Conservation (phyloP, 202 grass and related monocot genomes). For the Schoenoplectus triqueter region DNA sequence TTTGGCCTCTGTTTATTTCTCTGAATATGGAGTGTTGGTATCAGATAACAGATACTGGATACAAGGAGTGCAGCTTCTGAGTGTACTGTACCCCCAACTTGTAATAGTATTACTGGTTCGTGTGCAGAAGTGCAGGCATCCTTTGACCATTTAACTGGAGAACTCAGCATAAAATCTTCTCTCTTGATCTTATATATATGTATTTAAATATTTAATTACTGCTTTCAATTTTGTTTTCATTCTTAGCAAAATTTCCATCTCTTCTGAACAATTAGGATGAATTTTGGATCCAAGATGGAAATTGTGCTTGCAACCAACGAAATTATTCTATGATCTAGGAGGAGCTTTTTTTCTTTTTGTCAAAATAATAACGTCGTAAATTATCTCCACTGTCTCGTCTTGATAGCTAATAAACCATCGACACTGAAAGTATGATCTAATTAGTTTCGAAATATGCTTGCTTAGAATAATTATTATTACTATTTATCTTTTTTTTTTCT, state of each 20-base stretch:
- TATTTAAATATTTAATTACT: not conserved
- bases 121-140: slow-evolving; percentile 50
- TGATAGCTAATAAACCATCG: no score
- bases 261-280: slow-evolving; percentile 3
- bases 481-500: no score
- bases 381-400: no score
- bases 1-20: not conserved
- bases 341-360: no score
- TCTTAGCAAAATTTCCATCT: not conserved
- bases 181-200: not conserved
- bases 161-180: slow-evolving; percentile 46
- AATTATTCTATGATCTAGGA: no score
- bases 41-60: slow-evolving; percentile 85
- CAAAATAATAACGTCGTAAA: no score
- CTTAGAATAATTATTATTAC: no score
- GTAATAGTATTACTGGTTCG: slow-evolving; percentile 29
- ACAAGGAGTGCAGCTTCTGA: slow-evolving; percentile 79
- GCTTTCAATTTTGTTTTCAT: not conserved
- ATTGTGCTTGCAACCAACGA: not conserved
- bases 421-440: no score
- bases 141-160: slow-evolving; percentile 58
- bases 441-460: no score
- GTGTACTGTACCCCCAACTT: slow-evolving; percentile 44
- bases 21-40: slow-evolving; percentile 2
- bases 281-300: not conserved